Evolutionary conservation across 805 yeast species (phyloP).

Genomic region (Pichia sporocuriosa): DNA sequence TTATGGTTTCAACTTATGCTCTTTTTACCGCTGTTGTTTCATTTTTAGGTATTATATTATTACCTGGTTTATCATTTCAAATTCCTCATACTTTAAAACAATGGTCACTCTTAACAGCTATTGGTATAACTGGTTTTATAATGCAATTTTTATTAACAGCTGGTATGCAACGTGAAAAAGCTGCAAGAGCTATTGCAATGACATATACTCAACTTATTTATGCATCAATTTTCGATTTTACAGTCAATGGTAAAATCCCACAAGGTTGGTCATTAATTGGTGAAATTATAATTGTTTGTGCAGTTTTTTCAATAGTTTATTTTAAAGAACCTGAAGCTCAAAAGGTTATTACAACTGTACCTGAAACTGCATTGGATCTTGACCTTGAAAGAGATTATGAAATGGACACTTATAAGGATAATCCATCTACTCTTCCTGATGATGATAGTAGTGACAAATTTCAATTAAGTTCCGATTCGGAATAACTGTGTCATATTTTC

Average conservation of each 20-base stretch:
- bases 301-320: constrained; percentile 56
- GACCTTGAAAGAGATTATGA: constrained; percentile 8
- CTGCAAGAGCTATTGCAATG: constrained; percentile 71
- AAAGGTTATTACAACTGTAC: not conserved
- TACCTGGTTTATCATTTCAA: constrained; percentile 55
- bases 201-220: constrained; percentile 70
- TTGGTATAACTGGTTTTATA: constrained; percentile 75
- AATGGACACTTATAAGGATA: not conserved
- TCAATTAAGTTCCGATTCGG: constrained; percentile 1
- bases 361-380: not conserved
- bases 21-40: constrained; percentile 52
- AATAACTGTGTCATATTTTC: too few relatives aligned
- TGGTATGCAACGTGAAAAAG: constrained; percentile 76
- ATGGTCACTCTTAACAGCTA: constrained; percentile 53
- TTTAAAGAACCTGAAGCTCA: constrained; percentile 34
- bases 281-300: constrained; percentile 54
- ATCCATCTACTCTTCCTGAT: not conserved
- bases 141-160: constrained; percentile 76
- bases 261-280: constrained; percentile 64
- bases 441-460: not conserved
- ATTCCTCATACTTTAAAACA: constrained; percentile 56
- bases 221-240: constrained; percentile 68
- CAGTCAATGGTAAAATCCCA: constrained; percentile 70
- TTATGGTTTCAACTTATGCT: constrained; percentile 75
- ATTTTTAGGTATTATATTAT: constrained; percentile 40